Evolutionary conservation across 108 stramenopile genomes (phyloP).

Genomic region (Conticribra guillardii): DNA sequence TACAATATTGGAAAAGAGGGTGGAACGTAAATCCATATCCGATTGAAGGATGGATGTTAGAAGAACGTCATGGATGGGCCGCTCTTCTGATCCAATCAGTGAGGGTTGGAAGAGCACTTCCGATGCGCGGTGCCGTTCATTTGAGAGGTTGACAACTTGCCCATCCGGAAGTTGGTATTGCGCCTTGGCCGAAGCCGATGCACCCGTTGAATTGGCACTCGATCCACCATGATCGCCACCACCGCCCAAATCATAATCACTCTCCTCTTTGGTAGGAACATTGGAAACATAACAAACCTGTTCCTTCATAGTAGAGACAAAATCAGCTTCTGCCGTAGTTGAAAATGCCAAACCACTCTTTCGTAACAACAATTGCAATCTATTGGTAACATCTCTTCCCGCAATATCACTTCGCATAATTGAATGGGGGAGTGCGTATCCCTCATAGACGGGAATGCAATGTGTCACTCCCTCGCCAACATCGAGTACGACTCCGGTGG

Average conservation of each 20-base stretch:
- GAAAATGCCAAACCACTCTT: slow-evolving; percentile 86
- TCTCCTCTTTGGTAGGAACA: slow-evolving; percentile 53
- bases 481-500: slow-evolving; percentile 98
- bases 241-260: slow-evolving; percentile 29
- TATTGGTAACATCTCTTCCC: slow-evolving; percentile 94
- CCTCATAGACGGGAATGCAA: slow-evolving; percentile 97
- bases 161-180: slow-evolving; percentile 94
- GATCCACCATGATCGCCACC: background rate
- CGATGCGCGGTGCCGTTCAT: slow-evolving; percentile 92
- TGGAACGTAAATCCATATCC: slow-evolving; percentile 91
- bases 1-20: slow-evolving; percentile 95
- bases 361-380: slow-evolving; percentile 88
- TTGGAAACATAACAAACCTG: slow-evolving; percentile 87
- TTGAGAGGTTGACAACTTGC: slow-evolving; percentile 72
- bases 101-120: slow-evolving; percentile 95
- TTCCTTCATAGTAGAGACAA: slow-evolving; percentile 94
- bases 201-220: slow-evolving; percentile 34
- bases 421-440: slow-evolving; percentile 95
- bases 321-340: slow-evolving; percentile 92
- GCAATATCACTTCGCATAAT: slow-evolving; percentile 92
- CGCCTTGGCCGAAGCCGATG: slow-evolving; percentile 58
- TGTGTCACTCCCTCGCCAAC: slow-evolving; percentile 97
- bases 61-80: slow-evolving; percentile 87
- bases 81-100: slow-evolving; percentile 90
- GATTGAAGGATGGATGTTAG: slow-evolving; percentile 88